Conservation (phyloP, 2,329 filamentous ascomycete species). For the Neurospora sp. region DNA sequence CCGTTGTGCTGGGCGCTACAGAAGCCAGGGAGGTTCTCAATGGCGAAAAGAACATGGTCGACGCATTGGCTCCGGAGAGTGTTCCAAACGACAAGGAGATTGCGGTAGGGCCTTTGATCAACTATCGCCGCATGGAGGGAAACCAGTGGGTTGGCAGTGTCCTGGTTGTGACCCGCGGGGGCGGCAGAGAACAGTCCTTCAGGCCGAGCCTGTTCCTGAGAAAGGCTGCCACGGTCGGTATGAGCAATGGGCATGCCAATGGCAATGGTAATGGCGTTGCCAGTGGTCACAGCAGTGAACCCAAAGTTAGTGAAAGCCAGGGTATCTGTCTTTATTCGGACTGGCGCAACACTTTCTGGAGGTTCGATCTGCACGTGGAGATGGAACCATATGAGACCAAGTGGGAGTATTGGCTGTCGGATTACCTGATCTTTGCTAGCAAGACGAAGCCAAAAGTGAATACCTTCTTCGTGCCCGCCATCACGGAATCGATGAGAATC, state of each 20-base stretch:
- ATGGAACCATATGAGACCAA: slow-evolving; percentile 58
- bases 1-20: slow-evolving; percentile 37
- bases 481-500: slow-evolving; percentile 83
- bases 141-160: slow-evolving; percentile 75
- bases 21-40: slow-evolving; percentile 19
- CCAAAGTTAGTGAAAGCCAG: slow-evolving; percentile 31
- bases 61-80: background rate
- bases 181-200: slow-evolving; percentile 45
- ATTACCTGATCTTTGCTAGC: slow-evolving; percentile 47
- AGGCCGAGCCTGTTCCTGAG: slow-evolving; percentile 50
- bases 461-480: slow-evolving; percentile 76
- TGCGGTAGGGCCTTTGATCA: slow-evolving; percentile 63
- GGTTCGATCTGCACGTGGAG: slow-evolving; percentile 73
- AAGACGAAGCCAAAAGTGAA: slow-evolving; percentile 47
- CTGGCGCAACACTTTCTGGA: slow-evolving; percentile 75
- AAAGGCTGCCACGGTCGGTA: slow-evolving; percentile 20
- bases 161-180: slow-evolving; percentile 68
- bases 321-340: slow-evolving; percentile 55
- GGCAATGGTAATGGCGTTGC: slow-evolving; percentile 12
- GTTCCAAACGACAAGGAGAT: slow-evolving; percentile 45
- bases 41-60: background rate
- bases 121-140: slow-evolving; percentile 65
- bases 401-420: slow-evolving; percentile 69
- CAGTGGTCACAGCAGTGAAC: background rate
- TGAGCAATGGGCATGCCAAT: slow-evolving; percentile 5